Conservation (phyloP, 805 yeast genomes). For the Vanderwaltozyma polyspora region DNA sequence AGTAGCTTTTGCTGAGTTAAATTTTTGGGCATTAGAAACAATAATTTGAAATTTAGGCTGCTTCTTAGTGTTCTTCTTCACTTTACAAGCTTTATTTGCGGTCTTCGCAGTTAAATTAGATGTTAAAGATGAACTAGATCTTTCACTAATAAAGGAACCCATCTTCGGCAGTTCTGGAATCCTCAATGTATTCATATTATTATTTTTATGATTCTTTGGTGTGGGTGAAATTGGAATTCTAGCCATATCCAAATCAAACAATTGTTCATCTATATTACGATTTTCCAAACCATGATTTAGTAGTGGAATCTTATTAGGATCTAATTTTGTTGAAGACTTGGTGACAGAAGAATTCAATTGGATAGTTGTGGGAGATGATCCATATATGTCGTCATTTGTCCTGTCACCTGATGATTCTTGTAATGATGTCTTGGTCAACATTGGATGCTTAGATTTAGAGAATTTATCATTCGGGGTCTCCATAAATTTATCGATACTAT, state of each 20-base stretch:
- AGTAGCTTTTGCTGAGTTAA: conserved; percentile 10
- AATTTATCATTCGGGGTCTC: conserved; percentile 1
- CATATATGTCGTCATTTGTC: conserved; percentile 13
- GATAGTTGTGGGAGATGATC: conserved; percentile 28
- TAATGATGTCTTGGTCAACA: background rate
- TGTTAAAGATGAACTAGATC: conserved; percentile 7
- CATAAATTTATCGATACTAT: background rate
- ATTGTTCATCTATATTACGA: conserved; percentile 11
- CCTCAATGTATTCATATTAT: conserved; percentile 5
- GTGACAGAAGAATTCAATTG: conserved; percentile 26
- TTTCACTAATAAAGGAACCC: conserved; percentile 27
- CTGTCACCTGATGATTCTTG: background rate
- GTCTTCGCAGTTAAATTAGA: background rate
- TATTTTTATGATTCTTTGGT: conserved; percentile 14
- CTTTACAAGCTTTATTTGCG: background rate
- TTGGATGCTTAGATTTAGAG: background rate
- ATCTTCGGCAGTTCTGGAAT: conserved; percentile 28
- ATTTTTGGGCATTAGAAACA: conserved; percentile 25
- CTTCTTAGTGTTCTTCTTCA: conserved; percentile 7
- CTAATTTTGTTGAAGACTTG: conserved; percentile 17
- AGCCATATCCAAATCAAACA: conserved; percentile 11
- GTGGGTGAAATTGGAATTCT: conserved; percentile 24
- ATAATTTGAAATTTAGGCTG: conserved; percentile 28
- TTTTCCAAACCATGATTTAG: conserved; percentile 5
- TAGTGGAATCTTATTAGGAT: conserved; percentile 11